Evolutionary conservation across 768 basidiomycete species (phyloP).

Genomic region (Tricholoma hemisulphureum): DNA sequence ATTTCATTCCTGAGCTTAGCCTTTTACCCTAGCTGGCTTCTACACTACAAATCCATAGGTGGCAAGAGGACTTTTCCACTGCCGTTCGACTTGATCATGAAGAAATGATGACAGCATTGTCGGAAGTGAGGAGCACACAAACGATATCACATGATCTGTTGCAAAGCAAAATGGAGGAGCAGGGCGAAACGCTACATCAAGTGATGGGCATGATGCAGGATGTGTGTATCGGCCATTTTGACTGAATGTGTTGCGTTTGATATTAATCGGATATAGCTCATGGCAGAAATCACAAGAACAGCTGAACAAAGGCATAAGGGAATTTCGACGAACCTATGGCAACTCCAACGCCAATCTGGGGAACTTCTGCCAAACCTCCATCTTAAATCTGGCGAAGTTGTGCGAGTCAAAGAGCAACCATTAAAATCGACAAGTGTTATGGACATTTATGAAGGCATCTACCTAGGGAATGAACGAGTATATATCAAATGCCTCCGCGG

Average conservation of each 20-base stretch:
- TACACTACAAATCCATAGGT: conserved; percentile 43
- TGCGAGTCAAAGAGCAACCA: conserved; percentile 46
- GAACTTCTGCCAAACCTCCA: conserved; percentile 50
- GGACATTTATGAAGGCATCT: conserved; percentile 55
- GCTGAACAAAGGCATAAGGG: conserved; percentile 40
- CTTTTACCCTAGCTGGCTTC: conserved; percentile 39
- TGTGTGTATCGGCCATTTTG: conserved; percentile 23
- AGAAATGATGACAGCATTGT: conserved; percentile 42
- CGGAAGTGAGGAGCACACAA: conserved; percentile 43
- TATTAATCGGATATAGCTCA: conserved; percentile 22
- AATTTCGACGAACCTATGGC: conserved; percentile 48
- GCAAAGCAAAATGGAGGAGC: conserved; percentile 24
- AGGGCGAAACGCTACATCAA: conserved; percentile 31
- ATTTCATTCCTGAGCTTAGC: not conserved
- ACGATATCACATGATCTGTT: conserved; percentile 32
- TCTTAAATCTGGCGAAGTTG: conserved; percentile 52
- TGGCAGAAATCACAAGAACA: conserved; percentile 31
- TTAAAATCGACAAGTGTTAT: conserved; percentile 51
- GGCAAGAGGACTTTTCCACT: conserved; percentile 44
- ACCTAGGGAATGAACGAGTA: conserved; percentile 53
- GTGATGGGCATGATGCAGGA: conserved; percentile 54
- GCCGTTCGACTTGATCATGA: conserved; percentile 42
- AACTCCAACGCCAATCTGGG: conserved; percentile 45
- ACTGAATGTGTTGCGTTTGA: not conserved
- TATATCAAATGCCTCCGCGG: conserved; percentile 57